Percentiles rank a stretch among this genome's conserved stretches.
These are phyloP conservation scores for Monosporascus cannonballus DNA, from an alignment of 2,329 filamentous ascomycete species.

Conservation along the genomic window DNA sequence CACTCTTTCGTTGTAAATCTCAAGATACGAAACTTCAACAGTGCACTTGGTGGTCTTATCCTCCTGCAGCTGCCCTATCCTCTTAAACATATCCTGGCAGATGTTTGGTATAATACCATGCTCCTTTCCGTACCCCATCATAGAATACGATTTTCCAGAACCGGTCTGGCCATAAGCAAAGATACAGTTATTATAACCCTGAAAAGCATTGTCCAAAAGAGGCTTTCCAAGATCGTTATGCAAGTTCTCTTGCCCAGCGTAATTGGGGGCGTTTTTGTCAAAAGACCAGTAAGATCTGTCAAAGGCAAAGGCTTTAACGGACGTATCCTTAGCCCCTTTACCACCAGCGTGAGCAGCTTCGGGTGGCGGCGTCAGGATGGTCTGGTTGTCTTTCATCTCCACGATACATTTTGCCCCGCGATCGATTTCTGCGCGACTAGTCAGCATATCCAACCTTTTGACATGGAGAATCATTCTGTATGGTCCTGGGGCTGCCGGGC, in stretches of 20 bases:
- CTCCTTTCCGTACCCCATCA: constrained; percentile 99
- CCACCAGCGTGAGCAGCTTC: constrained; percentile 47
- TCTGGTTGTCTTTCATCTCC: constrained; percentile 92
- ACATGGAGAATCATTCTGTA: not conserved
- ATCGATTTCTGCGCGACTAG: constrained; percentile 63
- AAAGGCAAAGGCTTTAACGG: constrained; percentile 85
- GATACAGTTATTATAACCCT: constrained; percentile 99
- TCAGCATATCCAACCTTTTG: constrained; percentile 9
- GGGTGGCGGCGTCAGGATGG: constrained; percentile 70
- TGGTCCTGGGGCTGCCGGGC: not conserved
- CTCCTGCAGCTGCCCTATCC: constrained; percentile 64
- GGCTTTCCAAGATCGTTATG: constrained; percentile 85
- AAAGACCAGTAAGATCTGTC: constrained; percentile 99
- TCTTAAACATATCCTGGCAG: constrained; percentile 94
- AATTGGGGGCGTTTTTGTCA: constrained; percentile 71
- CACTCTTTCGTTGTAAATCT: constrained; percentile 98
- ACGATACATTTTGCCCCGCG: constrained; percentile 94
- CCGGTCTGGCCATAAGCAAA: constrained; percentile 98
- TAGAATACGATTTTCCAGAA: constrained; percentile 97
- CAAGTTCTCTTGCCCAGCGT: constrained; percentile 83
- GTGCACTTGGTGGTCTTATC: constrained; percentile 81
- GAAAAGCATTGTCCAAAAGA: constrained; percentile 93
- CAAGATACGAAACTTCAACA: constrained; percentile 95
- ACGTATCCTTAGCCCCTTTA: constrained; percentile 65
- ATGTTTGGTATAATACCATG: constrained; percentile 94